Evolutionary conservation across 257 asterid genomes (phyloP).

Genomic region (Penstemon barbatus): DNA sequence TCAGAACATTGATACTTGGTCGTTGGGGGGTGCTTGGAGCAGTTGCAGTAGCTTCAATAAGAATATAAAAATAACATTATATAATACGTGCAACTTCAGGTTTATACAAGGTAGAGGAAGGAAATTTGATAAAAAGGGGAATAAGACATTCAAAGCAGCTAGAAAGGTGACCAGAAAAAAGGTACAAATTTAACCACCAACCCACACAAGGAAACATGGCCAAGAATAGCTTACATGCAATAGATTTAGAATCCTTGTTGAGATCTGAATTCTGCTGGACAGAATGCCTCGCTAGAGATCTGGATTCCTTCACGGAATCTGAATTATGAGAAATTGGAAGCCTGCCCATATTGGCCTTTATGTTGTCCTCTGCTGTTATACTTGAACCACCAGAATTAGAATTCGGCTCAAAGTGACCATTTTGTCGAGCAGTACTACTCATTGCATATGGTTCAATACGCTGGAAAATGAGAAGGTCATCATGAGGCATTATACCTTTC

Average conservation of each 20-base stretch:
- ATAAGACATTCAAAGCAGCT: conserved; percentile 17
- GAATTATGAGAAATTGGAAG: conserved; percentile 69
- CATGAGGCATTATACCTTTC: conserved; percentile 25
- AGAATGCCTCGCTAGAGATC: conserved; percentile 64
- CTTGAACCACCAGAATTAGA: conserved; percentile 65
- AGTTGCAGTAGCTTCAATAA: conserved; percentile 61
- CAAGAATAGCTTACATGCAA: conserved; percentile 53
- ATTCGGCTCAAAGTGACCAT: conserved; percentile 61
- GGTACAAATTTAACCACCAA: conserved; percentile 22
- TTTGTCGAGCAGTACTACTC: conserved; percentile 53
- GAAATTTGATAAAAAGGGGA: conserved; percentile 14
- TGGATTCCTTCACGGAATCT: conserved; percentile 74
- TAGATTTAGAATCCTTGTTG: conserved; percentile 70
- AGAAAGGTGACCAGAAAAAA: conserved; percentile 6
- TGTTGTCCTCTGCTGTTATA: conserved; percentile 53
- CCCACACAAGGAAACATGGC: conserved; percentile 21
- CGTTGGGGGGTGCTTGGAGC: conserved; percentile 78
- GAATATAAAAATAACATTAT: conserved; percentile 26
- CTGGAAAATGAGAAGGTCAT: conserved; percentile 48
- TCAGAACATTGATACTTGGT: conserved; percentile 51
- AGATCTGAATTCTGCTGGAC: conserved; percentile 65
- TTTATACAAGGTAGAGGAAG: neutral
- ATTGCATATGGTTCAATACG: conserved; percentile 87
- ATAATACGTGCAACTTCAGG: conserved; percentile 17
- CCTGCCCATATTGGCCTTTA: conserved; percentile 68